These are phyloP conservation scores for Apiospora marii DNA, from an alignment of 2,329 filamentous ascomycete species.

Conservation along the genomic window DNA sequence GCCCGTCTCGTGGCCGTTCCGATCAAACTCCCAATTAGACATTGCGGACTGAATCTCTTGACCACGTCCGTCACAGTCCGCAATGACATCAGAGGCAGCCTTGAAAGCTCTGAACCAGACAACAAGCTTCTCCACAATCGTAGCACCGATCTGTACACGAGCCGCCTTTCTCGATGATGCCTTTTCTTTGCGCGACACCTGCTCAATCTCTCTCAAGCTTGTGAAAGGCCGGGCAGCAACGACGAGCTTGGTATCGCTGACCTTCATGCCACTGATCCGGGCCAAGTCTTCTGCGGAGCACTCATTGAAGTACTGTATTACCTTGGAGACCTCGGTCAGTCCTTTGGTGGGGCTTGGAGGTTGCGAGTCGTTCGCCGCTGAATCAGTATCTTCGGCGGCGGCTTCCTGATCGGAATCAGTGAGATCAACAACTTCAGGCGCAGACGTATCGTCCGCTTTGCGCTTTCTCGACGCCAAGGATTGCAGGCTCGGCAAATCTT, in stretches of 20 bases:
- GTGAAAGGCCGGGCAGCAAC: slow-evolving; percentile 79
- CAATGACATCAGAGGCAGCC: slow-evolving; percentile 49
- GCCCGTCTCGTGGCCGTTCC: slow-evolving; percentile 45
- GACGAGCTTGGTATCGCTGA: slow-evolving; percentile 73
- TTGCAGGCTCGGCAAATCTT: slow-evolving; percentile 25
- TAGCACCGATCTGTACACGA: slow-evolving; percentile 39
- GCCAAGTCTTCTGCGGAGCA: slow-evolving; percentile 79
- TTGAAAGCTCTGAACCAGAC: slow-evolving; percentile 55
- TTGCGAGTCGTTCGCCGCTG: slow-evolving; percentile 23
- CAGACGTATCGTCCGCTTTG: slow-evolving; percentile 31
- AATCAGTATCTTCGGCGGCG: slow-evolving; percentile 14
- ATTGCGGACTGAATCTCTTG: slow-evolving; percentile 36
- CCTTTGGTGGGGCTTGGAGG: slow-evolving; percentile 22
- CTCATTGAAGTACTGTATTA: slow-evolving; percentile 84
- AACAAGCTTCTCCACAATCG: slow-evolving; percentile 51
- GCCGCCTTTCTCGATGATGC: slow-evolving; percentile 42
- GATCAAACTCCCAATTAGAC: slow-evolving; percentile 41
- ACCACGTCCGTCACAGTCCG: slow-evolving; percentile 57
- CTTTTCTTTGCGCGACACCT: slow-evolving; percentile 58
- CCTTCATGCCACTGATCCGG: slow-evolving; percentile 80
- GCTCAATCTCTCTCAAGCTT: slow-evolving; percentile 68
- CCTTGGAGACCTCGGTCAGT: slow-evolving; percentile 51
- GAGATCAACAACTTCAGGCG: slow-evolving; percentile 20
- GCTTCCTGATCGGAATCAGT: slow-evolving; percentile 23
- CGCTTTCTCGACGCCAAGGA: slow-evolving; percentile 33